phyloP scores from a whole-genome alignment of 73 alveolate genomes.

The Blepharisma stoltei region DNA sequence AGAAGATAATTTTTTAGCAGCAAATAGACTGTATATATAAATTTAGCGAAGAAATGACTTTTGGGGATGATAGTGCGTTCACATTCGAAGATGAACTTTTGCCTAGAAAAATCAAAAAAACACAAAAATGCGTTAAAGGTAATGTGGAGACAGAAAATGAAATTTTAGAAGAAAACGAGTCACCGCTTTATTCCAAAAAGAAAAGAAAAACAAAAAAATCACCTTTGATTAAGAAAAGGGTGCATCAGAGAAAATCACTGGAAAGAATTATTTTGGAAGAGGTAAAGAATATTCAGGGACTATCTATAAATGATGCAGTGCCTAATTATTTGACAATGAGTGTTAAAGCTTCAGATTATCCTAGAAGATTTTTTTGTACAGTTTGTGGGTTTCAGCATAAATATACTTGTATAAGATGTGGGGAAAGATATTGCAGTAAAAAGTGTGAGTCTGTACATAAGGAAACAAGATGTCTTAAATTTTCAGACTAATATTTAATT shows the following conservation, averaged over 20 bases:
- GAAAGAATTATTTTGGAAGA: conserved; percentile 56
- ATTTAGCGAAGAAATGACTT: conserved; percentile 46
- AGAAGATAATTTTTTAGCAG: conserved; percentile 53
- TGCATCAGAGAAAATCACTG: conserved; percentile 37
- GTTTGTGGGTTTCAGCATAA: conserved; percentile 63
- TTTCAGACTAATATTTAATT: conserved; percentile 49
- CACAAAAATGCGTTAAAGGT: conserved; percentile 41
- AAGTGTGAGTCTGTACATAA: conserved; percentile 59
- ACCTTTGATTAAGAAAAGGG: conserved; percentile 38
- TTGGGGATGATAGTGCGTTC: conserved; percentile 45
- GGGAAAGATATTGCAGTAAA: conserved; percentile 57
- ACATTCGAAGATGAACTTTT: conserved; percentile 36
- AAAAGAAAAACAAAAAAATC: conserved; percentile 20
- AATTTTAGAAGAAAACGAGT: conserved; percentile 30
- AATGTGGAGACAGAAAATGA: conserved; percentile 31
- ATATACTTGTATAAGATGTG: conserved; percentile 71
- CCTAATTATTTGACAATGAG: conserved; percentile 49
- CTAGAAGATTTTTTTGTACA: conserved; percentile 63
- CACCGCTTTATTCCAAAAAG: conserved; percentile 22
- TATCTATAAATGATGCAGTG: conserved; percentile 32
- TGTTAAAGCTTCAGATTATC: conserved; percentile 57
- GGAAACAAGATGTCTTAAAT: conserved; percentile 66
- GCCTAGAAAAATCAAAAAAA: conserved; percentile 42
- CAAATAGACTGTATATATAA: conserved; percentile 35
- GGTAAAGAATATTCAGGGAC: conserved; percentile 36